Conservation (phyloP, 2,329 filamentous ascomycete species). For the Penicillium italicum region DNA sequence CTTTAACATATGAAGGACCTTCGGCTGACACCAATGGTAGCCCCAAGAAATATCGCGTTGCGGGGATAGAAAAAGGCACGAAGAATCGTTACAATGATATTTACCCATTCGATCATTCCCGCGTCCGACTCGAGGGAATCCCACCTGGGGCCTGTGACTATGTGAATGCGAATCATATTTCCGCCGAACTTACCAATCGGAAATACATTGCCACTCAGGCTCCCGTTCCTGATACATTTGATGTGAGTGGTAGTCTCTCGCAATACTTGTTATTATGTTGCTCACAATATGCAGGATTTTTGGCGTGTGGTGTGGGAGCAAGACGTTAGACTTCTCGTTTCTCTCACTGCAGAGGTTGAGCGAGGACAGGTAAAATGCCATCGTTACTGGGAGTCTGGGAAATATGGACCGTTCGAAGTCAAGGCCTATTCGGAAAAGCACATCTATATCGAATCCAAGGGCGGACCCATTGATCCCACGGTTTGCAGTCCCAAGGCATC, state of each 20-base stretch:
- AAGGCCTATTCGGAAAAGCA: slow-evolving; percentile 77
- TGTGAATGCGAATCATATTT: slow-evolving; percentile 87
- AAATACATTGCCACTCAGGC: slow-evolving; percentile 94
- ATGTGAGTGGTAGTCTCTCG: slow-evolving; percentile 54
- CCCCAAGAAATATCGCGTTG: slow-evolving; percentile 63
- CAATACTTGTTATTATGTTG: neutral
- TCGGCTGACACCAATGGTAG: slow-evolving; percentile 41
- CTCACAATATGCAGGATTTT: slow-evolving; percentile 65
- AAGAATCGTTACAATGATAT: slow-evolving; percentile 99
- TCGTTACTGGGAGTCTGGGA: slow-evolving; percentile 78
- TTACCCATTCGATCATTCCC: slow-evolving; percentile 88
- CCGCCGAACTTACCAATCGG: slow-evolving; percentile 77
- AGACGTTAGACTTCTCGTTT: slow-evolving; percentile 89
- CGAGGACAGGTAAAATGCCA: slow-evolving; percentile 93
- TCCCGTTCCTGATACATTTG: slow-evolving; percentile 85
- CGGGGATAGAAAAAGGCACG: slow-evolving; percentile 86
- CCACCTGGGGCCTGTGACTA: slow-evolving; percentile 76
- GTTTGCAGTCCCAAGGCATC: neutral
- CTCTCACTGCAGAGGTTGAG: slow-evolving; percentile 92
- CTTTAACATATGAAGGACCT: slow-evolving; percentile 58
- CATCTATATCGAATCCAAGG: slow-evolving; percentile 66
- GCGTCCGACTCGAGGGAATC: slow-evolving; percentile 73
- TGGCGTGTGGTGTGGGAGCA: slow-evolving; percentile 98
- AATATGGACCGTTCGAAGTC: slow-evolving; percentile 74
- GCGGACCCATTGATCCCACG: slow-evolving; percentile 39